phyloP scores from a whole-genome alignment of 23 red algal genomes.

The Pyropia haitanensis region DNA sequence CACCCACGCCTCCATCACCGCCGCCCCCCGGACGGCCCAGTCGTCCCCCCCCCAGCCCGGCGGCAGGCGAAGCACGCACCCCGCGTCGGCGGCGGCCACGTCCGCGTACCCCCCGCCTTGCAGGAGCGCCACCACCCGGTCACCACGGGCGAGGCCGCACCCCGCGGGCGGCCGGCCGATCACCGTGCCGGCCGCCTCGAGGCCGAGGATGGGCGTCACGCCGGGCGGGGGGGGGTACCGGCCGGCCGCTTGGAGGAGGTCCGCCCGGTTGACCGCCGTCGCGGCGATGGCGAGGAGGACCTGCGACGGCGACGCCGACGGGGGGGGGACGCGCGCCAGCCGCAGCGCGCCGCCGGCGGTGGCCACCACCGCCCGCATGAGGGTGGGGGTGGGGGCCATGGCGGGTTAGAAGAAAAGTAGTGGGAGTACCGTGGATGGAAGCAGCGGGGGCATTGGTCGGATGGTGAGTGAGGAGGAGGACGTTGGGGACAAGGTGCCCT shows the following conservation, averaged over 20 bases:
- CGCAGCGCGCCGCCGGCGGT: no score
- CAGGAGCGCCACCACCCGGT: slow-evolving; percentile 60
- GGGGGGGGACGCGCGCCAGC: no score
- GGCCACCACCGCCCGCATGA: no score
- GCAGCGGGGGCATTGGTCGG: no score
- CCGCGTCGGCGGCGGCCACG: slow-evolving; percentile 28
- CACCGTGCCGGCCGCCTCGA: slow-evolving; percentile 55
- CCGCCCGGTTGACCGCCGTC: slow-evolving; percentile 79
- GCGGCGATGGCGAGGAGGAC: slow-evolving; percentile 42
- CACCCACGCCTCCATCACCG: slow-evolving; percentile 70
- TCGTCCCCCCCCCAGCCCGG: neutral
- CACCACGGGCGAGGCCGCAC: slow-evolving; percentile 21
- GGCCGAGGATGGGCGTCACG: slow-evolving; percentile 63
- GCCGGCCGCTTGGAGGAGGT: slow-evolving; percentile 63
- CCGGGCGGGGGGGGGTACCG: slow-evolving; percentile 78
- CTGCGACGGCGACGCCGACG: neutral
- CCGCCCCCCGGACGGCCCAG: slow-evolving; percentile 34
- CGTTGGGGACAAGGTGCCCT: no score
- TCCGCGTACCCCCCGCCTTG: slow-evolving; percentile 79
- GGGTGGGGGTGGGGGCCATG: no score
- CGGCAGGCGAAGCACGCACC: slow-evolving; percentile 10
- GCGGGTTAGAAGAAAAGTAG: no score
- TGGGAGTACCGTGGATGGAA: no score
- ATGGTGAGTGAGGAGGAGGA: no score
- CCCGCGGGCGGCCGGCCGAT: neutral